Evolutionary conservation across 306 rosid genomes (phyloP), one percentile per base, ranked within the genome.

Genomic region (Comarum palustre): DNA sequence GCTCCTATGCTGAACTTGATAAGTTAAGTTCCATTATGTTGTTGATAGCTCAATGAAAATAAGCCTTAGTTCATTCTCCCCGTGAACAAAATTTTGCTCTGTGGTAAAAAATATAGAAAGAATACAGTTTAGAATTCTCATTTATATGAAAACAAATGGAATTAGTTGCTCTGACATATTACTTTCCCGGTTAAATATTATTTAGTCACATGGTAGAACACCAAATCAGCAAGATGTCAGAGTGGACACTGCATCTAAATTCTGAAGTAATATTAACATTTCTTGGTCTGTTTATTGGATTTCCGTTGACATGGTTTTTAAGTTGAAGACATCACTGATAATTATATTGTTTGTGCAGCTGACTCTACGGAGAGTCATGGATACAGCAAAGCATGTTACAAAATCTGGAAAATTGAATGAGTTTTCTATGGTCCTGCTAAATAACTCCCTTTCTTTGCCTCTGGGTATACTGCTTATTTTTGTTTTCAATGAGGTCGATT

Each of bases 361-460:
- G 80, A 95, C 96, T 48, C 85, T 95, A 52, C 92, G 93, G 66
- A 87, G 87, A 78, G 86, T 91, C 84, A 95, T 95, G 96, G 99
- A 95, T 85, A 90, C 96, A 8, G 99, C 99, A 71, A 95, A 95
- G 82, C 96, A 82, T 59, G 73, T 81, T 61, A 88, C 97, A 43
- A 90, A 88, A 83, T 91, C 97, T 50, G 99, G 99, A 79, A 89
- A 86, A 78, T 75, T 95, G 79, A 95, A 95, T 32, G 99, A 91
- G 78, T 95, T 95, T 79, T 91, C 99, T 7, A 95, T 91, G 99
- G 99, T 95, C 84, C 82, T 95, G 89, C 89, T 95, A 72, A 95
- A 95, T 82, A 95, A 95, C 87, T 78, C 81, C 36, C 97, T 95
- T 71, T 95, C 99, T 62, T 70, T 95, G 83, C 99, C 99, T 74